Evolutionary conservation across 257 asterid genomes (phyloP).

Genomic region (Solanum gracilifrons): DNA sequence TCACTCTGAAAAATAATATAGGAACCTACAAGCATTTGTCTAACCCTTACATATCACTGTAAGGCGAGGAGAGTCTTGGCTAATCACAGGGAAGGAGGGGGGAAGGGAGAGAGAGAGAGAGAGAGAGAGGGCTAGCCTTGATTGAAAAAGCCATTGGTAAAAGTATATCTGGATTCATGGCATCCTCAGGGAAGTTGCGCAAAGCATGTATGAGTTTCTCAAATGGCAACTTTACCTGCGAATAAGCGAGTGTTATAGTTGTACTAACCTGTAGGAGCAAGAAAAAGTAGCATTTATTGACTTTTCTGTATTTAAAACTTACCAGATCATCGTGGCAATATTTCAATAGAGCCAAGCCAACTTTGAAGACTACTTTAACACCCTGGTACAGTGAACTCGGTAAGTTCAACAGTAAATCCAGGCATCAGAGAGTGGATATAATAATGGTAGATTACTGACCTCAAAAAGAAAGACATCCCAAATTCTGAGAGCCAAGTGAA

Average conservation of each 20-base stretch:
- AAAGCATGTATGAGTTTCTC: slow-evolving; percentile 83
- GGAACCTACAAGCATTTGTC: neutral
- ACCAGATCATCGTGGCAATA: slow-evolving; percentile 96
- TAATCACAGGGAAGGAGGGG: neutral
- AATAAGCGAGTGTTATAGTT: neutral
- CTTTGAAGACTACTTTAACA: slow-evolving; percentile 76
- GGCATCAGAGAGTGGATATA: neutral
- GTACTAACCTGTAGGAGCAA: neutral
- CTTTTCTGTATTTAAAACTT: slow-evolving; percentile 3
- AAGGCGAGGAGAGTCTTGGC: neutral
- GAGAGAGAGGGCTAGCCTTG: slow-evolving; percentile 35
- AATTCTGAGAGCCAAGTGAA: slow-evolving; percentile 90
- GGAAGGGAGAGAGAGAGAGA: neutral
- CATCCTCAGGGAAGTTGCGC: slow-evolving; percentile 89
- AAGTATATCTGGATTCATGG: slow-evolving; percentile 82
- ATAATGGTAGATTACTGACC: slow-evolving; percentile 36
- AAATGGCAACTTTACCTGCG: slow-evolving; percentile 83
- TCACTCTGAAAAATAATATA: neutral
- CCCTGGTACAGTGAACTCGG: slow-evolving; percentile 41
- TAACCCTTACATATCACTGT: neutral
- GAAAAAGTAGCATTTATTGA: neutral
- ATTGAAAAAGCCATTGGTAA: slow-evolving; percentile 85
- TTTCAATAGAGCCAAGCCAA: slow-evolving; percentile 83
- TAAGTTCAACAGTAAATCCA: slow-evolving; percentile 6
- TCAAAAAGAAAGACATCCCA: slow-evolving; percentile 97